phyloP scores from a whole-genome alignment of 2,329 filamentous ascomycete genomes.

The Ascochyta koolunga region DNA sequence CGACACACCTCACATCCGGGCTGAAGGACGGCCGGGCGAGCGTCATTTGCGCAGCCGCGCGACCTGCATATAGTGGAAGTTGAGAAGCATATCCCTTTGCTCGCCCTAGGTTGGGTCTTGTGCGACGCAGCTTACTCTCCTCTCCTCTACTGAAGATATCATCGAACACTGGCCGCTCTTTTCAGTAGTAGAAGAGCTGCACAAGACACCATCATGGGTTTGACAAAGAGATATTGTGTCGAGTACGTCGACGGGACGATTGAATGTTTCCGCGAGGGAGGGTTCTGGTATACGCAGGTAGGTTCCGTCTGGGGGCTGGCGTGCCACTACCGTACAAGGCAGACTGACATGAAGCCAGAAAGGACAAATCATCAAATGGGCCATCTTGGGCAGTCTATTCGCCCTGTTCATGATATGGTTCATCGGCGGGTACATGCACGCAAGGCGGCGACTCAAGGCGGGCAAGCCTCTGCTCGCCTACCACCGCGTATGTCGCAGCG shows the following conservation, averaged over 20 bases:
- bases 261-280: conserved; percentile 38
- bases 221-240: conserved; percentile 38
- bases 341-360: conserved; percentile 50
- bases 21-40: conserved; percentile 17
- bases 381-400: conserved; percentile 68
- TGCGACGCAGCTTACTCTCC: neutral
- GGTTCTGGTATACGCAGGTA: conserved; percentile 45
- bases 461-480: conserved; percentile 71
- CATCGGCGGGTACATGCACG: conserved; percentile 72
- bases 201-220: conserved; percentile 28
- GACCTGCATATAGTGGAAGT: neutral
- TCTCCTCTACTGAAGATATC: neutral
- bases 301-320: conserved; percentile 18
- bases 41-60: conserved; percentile 9
- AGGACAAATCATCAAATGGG: conserved; percentile 73
- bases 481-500: conserved; percentile 63
- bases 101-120: conserved; percentile 6
- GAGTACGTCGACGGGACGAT: conserved; percentile 32
- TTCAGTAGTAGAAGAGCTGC: neutral
- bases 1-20: conserved; percentile 26
- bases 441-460: conserved; percentile 68
- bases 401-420: conserved; percentile 66
- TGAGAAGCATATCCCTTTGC: conserved; percentile 4
- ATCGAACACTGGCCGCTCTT: neutral
- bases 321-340: neutral